phyloP scores from a whole-genome alignment of 2,329 filamentous ascomycete genomes.

The Ascomycota sp. region DNA sequence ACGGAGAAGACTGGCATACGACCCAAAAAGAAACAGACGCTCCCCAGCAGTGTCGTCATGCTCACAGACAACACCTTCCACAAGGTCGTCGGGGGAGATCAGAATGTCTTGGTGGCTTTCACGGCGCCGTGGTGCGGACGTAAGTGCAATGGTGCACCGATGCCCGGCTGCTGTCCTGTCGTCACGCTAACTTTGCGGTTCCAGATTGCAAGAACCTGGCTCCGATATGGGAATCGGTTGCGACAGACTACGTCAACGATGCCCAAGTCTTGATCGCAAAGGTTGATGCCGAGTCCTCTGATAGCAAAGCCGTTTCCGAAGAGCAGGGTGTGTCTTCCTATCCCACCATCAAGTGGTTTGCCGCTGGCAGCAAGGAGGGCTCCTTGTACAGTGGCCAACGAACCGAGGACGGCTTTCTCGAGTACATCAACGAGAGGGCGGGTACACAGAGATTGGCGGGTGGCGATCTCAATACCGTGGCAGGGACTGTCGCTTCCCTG shows the following conservation, averaged over 20 bases:
- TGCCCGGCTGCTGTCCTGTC: not conserved
- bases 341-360: constrained; percentile 97
- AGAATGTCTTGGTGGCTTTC: constrained; percentile 86
- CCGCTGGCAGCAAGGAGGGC: constrained; percentile 56
- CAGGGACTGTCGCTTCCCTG: constrained; percentile 64
- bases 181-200: constrained; percentile 1
- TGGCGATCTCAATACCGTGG: constrained; percentile 56
- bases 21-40: constrained; percentile 53
- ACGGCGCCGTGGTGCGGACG: constrained; percentile 97
- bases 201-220: constrained; percentile 92
- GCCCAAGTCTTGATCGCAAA: constrained; percentile 72
- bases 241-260: constrained; percentile 62
- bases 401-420: constrained; percentile 52
- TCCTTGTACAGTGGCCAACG: constrained; percentile 58
- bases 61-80: constrained; percentile 66
- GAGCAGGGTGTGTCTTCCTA: constrained; percentile 67
- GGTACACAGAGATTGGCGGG: constrained; percentile 71
- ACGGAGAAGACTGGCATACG: constrained; percentile 71
- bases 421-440: constrained; percentile 73
- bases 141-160: constrained; percentile 30
- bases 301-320: constrained; percentile 57
- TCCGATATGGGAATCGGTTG: constrained; percentile 75
- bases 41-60: constrained; percentile 57
- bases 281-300: constrained; percentile 79
- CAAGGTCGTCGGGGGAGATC: constrained; percentile 58